Conservation (phyloP, 768 basidiomycete genomes). For the Pluteus cervinus region DNA sequence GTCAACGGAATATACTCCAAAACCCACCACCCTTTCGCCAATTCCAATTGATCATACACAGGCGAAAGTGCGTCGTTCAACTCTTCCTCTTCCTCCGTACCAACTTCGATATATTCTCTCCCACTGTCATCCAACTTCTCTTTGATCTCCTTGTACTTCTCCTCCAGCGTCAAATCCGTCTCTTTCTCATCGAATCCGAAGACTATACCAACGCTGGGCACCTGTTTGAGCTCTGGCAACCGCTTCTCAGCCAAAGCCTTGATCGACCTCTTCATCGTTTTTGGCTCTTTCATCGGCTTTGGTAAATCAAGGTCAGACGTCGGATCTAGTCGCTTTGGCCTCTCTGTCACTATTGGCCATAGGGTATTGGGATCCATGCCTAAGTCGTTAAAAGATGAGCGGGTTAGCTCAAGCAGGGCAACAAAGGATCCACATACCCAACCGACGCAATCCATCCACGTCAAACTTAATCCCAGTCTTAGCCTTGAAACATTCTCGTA, state of each 20-base stretch:
- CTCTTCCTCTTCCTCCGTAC: constrained; percentile 24
- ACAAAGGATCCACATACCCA: no score
- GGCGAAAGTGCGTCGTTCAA: constrained; percentile 31
- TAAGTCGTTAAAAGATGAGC: no score
- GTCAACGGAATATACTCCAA: no score
- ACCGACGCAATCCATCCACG: constrained; percentile 20
- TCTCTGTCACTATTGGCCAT: constrained; percentile 30
- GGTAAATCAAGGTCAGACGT: constrained; percentile 15
- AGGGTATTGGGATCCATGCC: constrained; percentile 46
- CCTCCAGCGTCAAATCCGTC: no score
- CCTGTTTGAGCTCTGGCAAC: no score
- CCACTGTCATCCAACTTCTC: constrained; percentile 38
- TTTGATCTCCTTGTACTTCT: no score
- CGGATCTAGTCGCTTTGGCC: no score
- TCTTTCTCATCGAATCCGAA: no score
- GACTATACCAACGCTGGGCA: neutral
- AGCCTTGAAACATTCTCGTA: constrained; percentile 38
- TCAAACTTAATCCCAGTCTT: constrained; percentile 40
- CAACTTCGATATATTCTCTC: neutral
- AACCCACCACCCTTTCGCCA: constrained; percentile 3
- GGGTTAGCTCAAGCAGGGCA: no score
- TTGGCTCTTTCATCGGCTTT: no score
- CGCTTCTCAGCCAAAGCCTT: no score
- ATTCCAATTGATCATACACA: constrained; percentile 34
- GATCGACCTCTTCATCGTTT: no score